A percentile compares a stretch with the other conserved stretches of the same genome.
phyloP scores from a whole-genome alignment of 202 grass and related monocot species.

The Schoenoplectus tabernaemontani region DNA sequence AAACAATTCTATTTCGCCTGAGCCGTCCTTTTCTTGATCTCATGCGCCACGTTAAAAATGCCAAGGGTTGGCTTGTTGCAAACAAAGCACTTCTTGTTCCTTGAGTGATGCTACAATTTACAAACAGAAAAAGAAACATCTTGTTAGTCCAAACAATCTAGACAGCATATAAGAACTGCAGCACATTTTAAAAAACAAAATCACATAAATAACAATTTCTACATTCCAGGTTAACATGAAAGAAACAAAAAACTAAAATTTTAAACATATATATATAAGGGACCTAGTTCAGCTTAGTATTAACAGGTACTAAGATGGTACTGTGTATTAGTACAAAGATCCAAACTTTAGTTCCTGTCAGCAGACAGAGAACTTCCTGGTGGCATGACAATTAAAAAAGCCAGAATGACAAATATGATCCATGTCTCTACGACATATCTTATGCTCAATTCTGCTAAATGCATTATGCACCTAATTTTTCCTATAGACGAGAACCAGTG shows the following conservation, averaged over 20 bases:
- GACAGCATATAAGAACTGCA: background rate
- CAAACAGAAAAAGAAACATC: background rate
- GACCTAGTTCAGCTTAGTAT: background rate
- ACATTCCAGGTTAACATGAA: background rate
- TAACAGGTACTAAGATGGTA: background rate
- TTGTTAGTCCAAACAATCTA: background rate
- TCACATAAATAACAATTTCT: background rate
- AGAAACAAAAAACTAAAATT: background rate
- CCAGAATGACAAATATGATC: background rate
- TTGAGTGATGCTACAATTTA: slow-evolving; percentile 65
- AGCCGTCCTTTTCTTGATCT: slow-evolving; percentile 64
- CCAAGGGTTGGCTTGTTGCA: slow-evolving; percentile 64
- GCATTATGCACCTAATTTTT: background rate
- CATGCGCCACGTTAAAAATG: slow-evolving; percentile 58
- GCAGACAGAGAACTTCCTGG: background rate
- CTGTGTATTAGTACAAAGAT: background rate
- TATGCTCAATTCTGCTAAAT: background rate
- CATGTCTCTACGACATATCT: background rate
- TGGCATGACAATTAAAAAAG: background rate
- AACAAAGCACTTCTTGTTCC: slow-evolving; percentile 73
- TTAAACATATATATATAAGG: background rate
- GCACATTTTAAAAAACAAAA: background rate
- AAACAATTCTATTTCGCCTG: slow-evolving; percentile 45
- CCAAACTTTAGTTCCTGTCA: background rate
- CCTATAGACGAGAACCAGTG: background rate